A percentile compares a stretch with the other conserved stretches of the same genome.
phyloP scores from a whole-genome alignment of 2,329 filamentous ascomycete genomes.

The Pestalotiopsis sp. region DNA sequence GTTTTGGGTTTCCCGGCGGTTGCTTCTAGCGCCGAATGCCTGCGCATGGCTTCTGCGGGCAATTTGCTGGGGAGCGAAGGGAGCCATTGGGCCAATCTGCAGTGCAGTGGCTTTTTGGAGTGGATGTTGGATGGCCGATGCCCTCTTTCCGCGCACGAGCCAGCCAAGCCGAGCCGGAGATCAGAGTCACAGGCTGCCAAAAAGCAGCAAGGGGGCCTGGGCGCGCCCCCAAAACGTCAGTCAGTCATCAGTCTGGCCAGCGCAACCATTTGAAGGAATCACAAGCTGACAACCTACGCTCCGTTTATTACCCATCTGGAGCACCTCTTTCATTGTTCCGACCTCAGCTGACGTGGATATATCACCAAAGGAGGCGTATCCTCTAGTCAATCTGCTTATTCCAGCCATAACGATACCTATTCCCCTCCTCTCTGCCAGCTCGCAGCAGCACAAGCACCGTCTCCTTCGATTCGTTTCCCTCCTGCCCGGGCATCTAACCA shows the following conservation, averaged over 20 bases:
- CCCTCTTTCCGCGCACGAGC: not conserved
- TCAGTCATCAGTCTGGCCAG: not conserved
- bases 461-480: not conserved
- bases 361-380: not conserved
- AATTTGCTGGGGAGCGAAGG: not conserved
- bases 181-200: not conserved
- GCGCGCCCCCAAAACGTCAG: not conserved
- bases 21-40: not conserved
- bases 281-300: slow-evolving; percentile 3
- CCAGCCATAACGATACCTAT: not conserved
- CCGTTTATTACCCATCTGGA: not conserved
- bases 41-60: not conserved
- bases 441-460: not conserved
- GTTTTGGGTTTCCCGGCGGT: not conserved
- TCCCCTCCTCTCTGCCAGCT: not conserved
- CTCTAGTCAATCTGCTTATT: not conserved
- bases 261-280: not conserved
- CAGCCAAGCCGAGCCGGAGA: not conserved
- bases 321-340: not conserved
- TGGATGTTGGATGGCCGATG: not conserved
- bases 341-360: slow-evolving; percentile 8
- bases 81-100: not conserved
- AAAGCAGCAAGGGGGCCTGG: not conserved
- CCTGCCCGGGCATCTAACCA: not conserved
- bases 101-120: not conserved